Evolutionary conservation across 2,329 filamentous ascomycete genomes (phyloP), one percentile per base, ranked within the genome.

Genomic region (Aspergillus sp.): DNA sequence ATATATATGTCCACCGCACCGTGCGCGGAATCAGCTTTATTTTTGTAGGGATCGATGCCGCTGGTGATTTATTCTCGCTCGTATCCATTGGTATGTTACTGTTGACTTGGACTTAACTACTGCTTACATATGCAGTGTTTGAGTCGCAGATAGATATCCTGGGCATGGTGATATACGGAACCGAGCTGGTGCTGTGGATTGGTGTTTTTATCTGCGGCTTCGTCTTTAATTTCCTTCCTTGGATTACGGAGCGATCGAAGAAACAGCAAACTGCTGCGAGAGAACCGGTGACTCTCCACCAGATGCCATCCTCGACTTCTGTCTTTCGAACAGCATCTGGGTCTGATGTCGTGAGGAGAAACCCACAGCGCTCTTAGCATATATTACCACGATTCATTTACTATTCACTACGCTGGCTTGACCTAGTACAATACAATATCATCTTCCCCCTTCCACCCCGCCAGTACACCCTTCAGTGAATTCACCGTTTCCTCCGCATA

Each of bases 21-120:
- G 87, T 89, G 2, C 79, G 86, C 13, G 87, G 88, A 7, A 89
- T 90, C 40, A 89, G 86, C 1, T 90, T 90, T 70, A 75, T 89
- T 2, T 91, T 91, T 62, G 86, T 89, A 0, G 84, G 78, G 1
- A 87, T 90, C 44, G 88, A 90, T 71, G 88, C 87, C 0, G 78
- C 84, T 0, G 88, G 88, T 0, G 88, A 90, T 68, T 68, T 90
- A 3, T 86, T 86, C 54, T 89, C 86, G 0, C 74, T 90, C 0
- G 68, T 87, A 3, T 88, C 87, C 0, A 77, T 90, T 15, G 74
- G 74, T 77, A 61, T 58, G 74, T 20, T 20, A 20, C 20, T 20
- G 20, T 4, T 20, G 20, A 20, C 20, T 20, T 20, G 20, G 3
- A 20, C 20, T 20, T 20, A 20, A 9, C 22, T 22, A 40, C 54